A percentile compares a stretch with the other conserved stretches of the same genome.
Evolutionary conservation across 164 flowering plant species (phyloP).

Genomic region (Malania oleifera): DNA sequence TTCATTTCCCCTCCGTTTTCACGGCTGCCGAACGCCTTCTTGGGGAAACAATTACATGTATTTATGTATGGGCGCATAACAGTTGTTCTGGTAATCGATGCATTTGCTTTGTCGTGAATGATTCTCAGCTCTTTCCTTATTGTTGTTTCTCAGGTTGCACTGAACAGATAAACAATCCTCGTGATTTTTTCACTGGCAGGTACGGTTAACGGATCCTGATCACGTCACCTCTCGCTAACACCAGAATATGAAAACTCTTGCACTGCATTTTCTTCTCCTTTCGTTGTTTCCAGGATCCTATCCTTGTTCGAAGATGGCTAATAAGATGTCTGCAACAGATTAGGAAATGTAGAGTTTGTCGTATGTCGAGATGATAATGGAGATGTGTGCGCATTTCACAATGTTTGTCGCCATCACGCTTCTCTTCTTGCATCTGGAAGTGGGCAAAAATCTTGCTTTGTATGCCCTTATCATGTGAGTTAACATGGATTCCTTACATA

Average conservation of each 20-base stretch:
- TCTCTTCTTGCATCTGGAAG: conserved; percentile 70
- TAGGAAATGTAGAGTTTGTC: conserved; percentile 78
- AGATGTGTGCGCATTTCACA: conserved; percentile 74
- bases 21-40: background rate
- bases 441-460: conserved; percentile 80
- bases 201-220: background rate
- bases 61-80: no score
- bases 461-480: conserved; percentile 95
- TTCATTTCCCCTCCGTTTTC: background rate
- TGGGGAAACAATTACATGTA: no score
- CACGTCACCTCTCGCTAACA: no score
- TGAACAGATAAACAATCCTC: conserved; percentile 61
- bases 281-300: background rate
- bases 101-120: background rate
- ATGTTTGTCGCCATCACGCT: conserved; percentile 96
- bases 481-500: background rate
- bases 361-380: conserved; percentile 73
- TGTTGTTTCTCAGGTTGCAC: conserved; percentile 43
- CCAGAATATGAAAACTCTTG: background rate
- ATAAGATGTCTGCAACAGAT: conserved; percentile 31
- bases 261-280: background rate
- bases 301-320: conserved; percentile 6
- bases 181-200: conserved; percentile 85
- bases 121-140: background rate
- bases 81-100: no score